Evolutionary conservation across 345 rosid species (phyloP), one percentile per base, ranked within the genome.

Genomic region (Populus euphratica): DNA sequence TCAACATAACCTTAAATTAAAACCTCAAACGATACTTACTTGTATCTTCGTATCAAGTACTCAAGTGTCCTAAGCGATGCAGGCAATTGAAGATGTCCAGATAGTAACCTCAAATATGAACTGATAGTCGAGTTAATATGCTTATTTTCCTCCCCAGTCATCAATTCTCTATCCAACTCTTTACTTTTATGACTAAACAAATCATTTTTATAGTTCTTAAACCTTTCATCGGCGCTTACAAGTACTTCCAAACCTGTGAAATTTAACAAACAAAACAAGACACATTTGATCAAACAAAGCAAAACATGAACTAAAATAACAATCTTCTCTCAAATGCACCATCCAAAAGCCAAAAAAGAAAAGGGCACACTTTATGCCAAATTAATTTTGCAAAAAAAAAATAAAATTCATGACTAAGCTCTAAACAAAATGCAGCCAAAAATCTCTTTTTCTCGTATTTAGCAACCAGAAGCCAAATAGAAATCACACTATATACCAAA

Each of bases 31-130:
- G 70, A 4, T 14, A 59, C 90, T 77, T 81, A 96, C 99, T 91
- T 91, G 84, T 93, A 91, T 92, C 95, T 86, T 50, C 99, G 89
- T 63, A 96, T 90, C 83, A 96, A 88, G 87, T 93, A 96, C 92
- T 96, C 99, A 8, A 93, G 92, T 6, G 97, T 91, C 81, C 84
- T 90, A 59, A 81, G 91, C 2, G 95, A 83, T 5, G 97, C 87
- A 14, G 81, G 85, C 29, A 87, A 78, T 11, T 91, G 93, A 76
- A 96, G 88, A 82, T 90, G 85, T 1, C 95, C 97, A 0, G 97
- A 92, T 49, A 93, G 89, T 64, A 92, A 68, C 71, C 90, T 89
- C 67, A 96, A 82, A 74, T 83, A 96, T 0, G 89, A 89, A 78
- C 89, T 68, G 29, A 96, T 82, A 0, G 92, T 84, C 6, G 86